Conservation (phyloP, 495 filamentous ascomycete genomes). For the Penicillium angulare region DNA sequence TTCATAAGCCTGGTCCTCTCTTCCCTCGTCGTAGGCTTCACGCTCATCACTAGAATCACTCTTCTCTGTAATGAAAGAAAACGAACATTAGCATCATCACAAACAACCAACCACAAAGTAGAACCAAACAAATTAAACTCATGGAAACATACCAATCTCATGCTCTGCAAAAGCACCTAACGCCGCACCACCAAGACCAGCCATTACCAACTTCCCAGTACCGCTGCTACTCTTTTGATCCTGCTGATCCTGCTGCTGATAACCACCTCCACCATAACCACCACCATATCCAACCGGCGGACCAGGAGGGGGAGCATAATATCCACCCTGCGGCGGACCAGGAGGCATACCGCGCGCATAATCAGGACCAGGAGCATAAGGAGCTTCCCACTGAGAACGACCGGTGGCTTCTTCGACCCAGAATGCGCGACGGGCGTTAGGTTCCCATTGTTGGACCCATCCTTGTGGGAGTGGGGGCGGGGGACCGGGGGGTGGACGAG, state of each 20-base stretch:
- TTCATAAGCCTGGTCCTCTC: constrained; percentile 21
- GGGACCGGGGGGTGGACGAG: constrained; percentile 33
- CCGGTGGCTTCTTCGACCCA: constrained; percentile 59
- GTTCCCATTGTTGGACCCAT: constrained; percentile 62
- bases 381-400: constrained; percentile 59
- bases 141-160: constrained; percentile 45
- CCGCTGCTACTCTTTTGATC: constrained; percentile 42
- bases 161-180: constrained; percentile 56
- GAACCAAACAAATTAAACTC: not conserved
- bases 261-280: constrained; percentile 9
- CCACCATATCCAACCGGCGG: constrained; percentile 6
- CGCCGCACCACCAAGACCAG: constrained; percentile 54
- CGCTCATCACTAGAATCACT: constrained; percentile 6
- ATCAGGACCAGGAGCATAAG: constrained; percentile 18
- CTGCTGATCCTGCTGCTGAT: constrained; percentile 25
- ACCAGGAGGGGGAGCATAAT: constrained; percentile 23
- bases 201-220: constrained; percentile 43
- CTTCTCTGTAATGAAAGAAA: not conserved
- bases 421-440: constrained; percentile 55
- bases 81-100: not conserved
- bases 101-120: not conserved
- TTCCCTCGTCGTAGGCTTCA: constrained; percentile 22
- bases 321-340: constrained; percentile 20
- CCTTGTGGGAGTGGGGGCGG: constrained; percentile 55
- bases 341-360: constrained; percentile 25